phyloP scores from a whole-genome alignment of 2,329 filamentous ascomycete genomes.

The Trichoderma harzianum region DNA sequence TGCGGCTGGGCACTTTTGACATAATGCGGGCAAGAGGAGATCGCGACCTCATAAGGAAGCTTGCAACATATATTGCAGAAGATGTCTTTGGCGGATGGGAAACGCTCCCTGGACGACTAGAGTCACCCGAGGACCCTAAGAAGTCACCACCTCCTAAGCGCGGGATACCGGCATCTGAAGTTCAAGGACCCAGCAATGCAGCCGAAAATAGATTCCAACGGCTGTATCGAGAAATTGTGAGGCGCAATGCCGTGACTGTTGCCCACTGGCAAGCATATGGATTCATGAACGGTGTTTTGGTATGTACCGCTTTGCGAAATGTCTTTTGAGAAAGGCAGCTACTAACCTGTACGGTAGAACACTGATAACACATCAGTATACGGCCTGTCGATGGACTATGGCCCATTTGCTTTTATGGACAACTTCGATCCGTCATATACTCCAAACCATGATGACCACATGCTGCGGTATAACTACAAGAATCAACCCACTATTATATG shows the following conservation, averaged over 20 bases:
- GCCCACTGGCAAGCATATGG: slow-evolving; percentile 96
- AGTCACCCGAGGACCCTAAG: slow-evolving; percentile 47
- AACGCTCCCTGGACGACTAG: slow-evolving; percentile 63
- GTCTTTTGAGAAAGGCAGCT: background rate
- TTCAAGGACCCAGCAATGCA: slow-evolving; percentile 64
- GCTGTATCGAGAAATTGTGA: slow-evolving; percentile 81
- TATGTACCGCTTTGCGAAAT: slow-evolving; percentile 22
- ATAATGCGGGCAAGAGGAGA: slow-evolving; percentile 81
- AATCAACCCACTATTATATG: slow-evolving; percentile 96
- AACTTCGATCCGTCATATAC: slow-evolving; percentile 94
- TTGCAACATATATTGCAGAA: slow-evolving; percentile 82
- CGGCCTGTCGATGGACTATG: slow-evolving; percentile 89
- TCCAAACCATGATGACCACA: slow-evolving; percentile 91
- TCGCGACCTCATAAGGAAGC: slow-evolving; percentile 64
- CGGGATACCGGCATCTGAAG: slow-evolving; percentile 52
- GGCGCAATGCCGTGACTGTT: slow-evolving; percentile 82
- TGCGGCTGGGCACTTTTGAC: slow-evolving; percentile 94
- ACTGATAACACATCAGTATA: slow-evolving; percentile 95
- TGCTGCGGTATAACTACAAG: slow-evolving; percentile 83
- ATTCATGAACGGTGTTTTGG: slow-evolving; percentile 96
- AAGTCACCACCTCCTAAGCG: slow-evolving; percentile 43
- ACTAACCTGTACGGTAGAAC: slow-evolving; percentile 50
- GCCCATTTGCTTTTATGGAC: slow-evolving; percentile 96
- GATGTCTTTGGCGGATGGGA: slow-evolving; percentile 88
- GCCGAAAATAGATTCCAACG: slow-evolving; percentile 84